Base-by-base conservation (phyloP, 805 yeast species). In the Kazachstania viticola region DNA sequence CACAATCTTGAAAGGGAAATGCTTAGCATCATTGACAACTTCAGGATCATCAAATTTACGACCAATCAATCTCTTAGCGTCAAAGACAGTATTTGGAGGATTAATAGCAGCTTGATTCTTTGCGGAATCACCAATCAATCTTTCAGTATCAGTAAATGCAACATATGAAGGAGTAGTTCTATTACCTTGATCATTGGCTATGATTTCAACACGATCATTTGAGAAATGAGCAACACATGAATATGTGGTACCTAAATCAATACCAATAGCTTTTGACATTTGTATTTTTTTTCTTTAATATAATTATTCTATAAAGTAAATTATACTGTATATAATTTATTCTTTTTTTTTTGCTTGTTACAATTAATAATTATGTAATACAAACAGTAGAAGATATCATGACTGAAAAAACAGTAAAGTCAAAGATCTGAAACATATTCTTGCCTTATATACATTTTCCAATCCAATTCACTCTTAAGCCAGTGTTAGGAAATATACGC, bases 161-260 rank as follows among this genome's bases (percentile, higher is more conserved):
- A 87, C 96, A 59, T 79, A 87, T 21, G 95, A 87, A 36, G 96
- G 95, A 36, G 96, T 87, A 38, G 87, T 85, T 73, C 96, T 83
- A 75, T 85, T 85, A 76, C 96, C 96, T 71, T 85, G 96, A 63
- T 87, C 96, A 61, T 85, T 85, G 54, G 96, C 95, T 58, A 85
- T 81, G 62, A 85, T 87, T 65, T 87, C 96, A 33, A 87, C 96
- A 58, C 81, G 72, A 48, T 88, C 93, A 56, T 81, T 81, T 51
- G 84, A 70, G 70, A 84, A 84, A 57, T 84, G 93, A 50, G 94
- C 95, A 42, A 85, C 95, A 75, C 95, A 85, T 32, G 95, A 84
- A 69, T 84, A 84, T 38, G 94, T 84, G 38, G 87, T 78, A 66
- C 87, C 87, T 62, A 78, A 74, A 65, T 78, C 87, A 55, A 78